Conservation (phyloP, 106 monocot species). For the Allium cepa region DNA sequence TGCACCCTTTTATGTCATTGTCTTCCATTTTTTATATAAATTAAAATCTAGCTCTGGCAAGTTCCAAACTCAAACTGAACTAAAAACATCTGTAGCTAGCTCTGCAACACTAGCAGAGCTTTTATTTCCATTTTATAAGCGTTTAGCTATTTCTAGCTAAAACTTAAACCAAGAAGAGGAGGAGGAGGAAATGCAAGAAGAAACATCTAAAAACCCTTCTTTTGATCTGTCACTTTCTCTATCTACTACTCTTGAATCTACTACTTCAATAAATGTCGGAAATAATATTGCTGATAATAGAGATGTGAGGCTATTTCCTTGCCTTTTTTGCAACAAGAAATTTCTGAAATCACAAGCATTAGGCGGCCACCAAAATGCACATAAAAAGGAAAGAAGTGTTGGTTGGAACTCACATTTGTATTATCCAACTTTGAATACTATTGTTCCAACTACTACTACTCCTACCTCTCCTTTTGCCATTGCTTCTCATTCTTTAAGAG, state of each 20-base stretch:
- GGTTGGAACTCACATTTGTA: slow-evolving; percentile 23
- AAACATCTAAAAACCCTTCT: not conserved
- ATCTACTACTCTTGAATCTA: not conserved
- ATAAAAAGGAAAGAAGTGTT: slow-evolving; percentile 66
- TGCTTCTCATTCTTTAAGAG: slow-evolving; percentile 29
- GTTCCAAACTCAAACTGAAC: not conserved
- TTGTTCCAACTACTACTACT: not conserved
- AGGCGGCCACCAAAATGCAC: slow-evolving; percentile 81
- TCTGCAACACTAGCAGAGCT: too few relatives aligned
- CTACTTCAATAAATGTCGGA: not conserved
- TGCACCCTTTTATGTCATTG: not conserved
- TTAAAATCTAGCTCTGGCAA: not conserved
- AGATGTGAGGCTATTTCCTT: slow-evolving; percentile 40
- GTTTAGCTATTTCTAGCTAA: not conserved
- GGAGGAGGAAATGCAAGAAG: not conserved
- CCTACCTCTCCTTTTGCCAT: slow-evolving; percentile 20
- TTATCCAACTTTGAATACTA: not conserved
- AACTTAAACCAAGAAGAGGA: not conserved
- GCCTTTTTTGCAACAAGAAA: slow-evolving; percentile 89
- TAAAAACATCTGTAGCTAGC: not conserved
- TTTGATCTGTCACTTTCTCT: not conserved
- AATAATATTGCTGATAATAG: not conserved
- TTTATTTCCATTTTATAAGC: too few relatives aligned
- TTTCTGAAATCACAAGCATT: slow-evolving; percentile 83
- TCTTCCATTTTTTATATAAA: not conserved